A percentile compares a stretch with the other conserved stretches of the same genome.
Evolutionary conservation across 306 rosid genomes (phyloP).

Genomic region (Pyrus bretschneideri): DNA sequence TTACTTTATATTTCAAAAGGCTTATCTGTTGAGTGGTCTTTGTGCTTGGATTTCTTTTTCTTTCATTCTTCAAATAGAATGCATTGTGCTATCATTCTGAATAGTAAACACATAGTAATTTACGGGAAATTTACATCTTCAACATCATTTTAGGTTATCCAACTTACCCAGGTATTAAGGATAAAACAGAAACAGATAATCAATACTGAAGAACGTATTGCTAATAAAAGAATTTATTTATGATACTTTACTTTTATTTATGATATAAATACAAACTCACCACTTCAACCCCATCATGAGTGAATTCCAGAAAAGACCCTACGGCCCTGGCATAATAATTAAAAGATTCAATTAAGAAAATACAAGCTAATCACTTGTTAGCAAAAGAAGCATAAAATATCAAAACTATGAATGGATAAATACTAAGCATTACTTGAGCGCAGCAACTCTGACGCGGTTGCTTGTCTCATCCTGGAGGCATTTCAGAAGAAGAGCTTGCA

Average conservation of each 20-base stretch:
- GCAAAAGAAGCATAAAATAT: neutral
- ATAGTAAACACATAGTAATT: neutral
- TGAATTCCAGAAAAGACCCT: constrained; percentile 92
- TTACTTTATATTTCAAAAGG: neutral
- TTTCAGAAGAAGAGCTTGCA: constrained; percentile 91
- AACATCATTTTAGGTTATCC: neutral
- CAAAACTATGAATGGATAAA: neutral
- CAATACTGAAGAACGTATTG: neutral
- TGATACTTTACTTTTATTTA: neutral
- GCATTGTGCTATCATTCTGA: neutral
- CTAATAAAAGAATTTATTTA: neutral
- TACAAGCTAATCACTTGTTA: neutral
- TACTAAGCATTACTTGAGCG: constrained; percentile 60
- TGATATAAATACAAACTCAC: constrained; percentile 35
- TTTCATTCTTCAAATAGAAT: neutral
- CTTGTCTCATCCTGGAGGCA: constrained; percentile 95
- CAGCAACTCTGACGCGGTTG: constrained; percentile 91
- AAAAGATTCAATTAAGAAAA: constrained; percentile 16
- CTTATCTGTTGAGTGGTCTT: neutral
- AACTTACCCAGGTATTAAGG: neutral
- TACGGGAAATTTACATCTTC: neutral
- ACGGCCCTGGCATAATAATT: constrained; percentile 64
- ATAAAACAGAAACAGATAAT: neutral
- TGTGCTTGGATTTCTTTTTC: neutral
- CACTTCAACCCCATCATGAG: constrained; percentile 90